A percentile compares a stretch with the other conserved stretches of the same genome.
Conservation (phyloP, 257 asterid genomes). For the Perilla frutescens region DNA sequence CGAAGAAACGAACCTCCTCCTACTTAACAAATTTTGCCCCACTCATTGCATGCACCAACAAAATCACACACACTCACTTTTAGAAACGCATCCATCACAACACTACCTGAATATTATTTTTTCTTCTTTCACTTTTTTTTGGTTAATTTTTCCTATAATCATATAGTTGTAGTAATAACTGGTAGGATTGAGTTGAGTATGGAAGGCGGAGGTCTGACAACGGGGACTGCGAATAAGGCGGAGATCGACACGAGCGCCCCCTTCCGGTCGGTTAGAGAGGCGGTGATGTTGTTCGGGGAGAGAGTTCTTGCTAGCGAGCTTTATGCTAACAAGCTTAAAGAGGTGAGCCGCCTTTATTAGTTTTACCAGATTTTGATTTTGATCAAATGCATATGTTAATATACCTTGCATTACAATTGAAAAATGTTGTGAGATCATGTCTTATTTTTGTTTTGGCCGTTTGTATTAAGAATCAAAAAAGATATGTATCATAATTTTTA, state of each 20-base stretch:
- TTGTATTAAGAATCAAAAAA: no score
- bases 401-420: no score
- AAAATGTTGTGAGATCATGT: no score
- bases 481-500: no score
- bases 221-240: slow-evolving; percentile 47
- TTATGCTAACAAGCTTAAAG: slow-evolving; percentile 61
- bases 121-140: no score
- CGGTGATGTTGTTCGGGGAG: slow-evolving; percentile 78
- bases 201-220: slow-evolving; percentile 35
- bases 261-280: slow-evolving; percentile 84
- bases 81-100: no score
- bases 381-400: no score
- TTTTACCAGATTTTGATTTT: no score
- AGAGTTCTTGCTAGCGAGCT: slow-evolving; percentile 72
- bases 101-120: no score
- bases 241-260: slow-evolving; percentile 92
- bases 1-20: slow-evolving; percentile 78
- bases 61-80: not conserved
- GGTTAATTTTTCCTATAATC: no score
- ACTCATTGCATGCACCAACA: slow-evolving; percentile 29
- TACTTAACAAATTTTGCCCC: slow-evolving; percentile 35
- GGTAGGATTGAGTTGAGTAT: slow-evolving; percentile 12
- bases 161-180: no score
- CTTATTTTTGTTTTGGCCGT: no score
- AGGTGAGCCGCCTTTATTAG: slow-evolving; percentile 45